Conservation (phyloP, 164 flowering plant species). For the Stephania japonica region DNA sequence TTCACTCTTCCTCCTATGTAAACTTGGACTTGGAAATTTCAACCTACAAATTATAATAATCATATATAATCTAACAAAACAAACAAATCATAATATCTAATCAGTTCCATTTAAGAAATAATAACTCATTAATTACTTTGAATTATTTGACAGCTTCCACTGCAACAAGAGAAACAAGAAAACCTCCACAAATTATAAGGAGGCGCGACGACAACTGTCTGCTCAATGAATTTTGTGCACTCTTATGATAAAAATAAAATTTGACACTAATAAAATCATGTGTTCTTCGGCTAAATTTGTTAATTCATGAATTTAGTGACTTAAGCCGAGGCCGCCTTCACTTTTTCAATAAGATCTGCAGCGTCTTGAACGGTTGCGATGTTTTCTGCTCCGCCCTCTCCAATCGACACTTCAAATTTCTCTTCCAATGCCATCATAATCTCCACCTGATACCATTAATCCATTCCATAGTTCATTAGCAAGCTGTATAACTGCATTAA, state of each 20-base stretch:
- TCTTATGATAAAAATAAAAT: neutral
- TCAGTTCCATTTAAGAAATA: neutral
- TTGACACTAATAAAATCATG: neutral
- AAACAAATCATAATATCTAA: neutral
- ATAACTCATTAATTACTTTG: neutral
- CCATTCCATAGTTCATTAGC: too few relatives aligned
- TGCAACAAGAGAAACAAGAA: neutral
- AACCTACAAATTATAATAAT: too few relatives aligned
- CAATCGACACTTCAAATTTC: slow-evolving; percentile 50
- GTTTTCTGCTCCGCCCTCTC: slow-evolving; percentile 55
- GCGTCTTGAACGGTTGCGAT: slow-evolving; percentile 69
- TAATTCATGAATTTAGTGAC: neutral
- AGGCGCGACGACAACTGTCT: neutral
- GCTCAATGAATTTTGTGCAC: neutral
- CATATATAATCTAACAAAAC: too few relatives aligned
- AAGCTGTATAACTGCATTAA: too few relatives aligned
- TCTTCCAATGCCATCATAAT: slow-evolving; percentile 69
- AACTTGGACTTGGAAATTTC: too few relatives aligned
- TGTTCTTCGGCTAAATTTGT: neutral
- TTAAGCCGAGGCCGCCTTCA: slow-evolving; percentile 30
- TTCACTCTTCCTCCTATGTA: too few relatives aligned
- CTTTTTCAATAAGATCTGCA: slow-evolving; percentile 56
- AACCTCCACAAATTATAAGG: neutral
- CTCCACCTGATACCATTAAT: slow-evolving; percentile 18
- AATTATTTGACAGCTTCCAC: neutral